Evolutionary conservation across 352 stramenopile species (phyloP), one percentile per base, ranked within the genome.

Genomic region (Pythium volutum): DNA sequence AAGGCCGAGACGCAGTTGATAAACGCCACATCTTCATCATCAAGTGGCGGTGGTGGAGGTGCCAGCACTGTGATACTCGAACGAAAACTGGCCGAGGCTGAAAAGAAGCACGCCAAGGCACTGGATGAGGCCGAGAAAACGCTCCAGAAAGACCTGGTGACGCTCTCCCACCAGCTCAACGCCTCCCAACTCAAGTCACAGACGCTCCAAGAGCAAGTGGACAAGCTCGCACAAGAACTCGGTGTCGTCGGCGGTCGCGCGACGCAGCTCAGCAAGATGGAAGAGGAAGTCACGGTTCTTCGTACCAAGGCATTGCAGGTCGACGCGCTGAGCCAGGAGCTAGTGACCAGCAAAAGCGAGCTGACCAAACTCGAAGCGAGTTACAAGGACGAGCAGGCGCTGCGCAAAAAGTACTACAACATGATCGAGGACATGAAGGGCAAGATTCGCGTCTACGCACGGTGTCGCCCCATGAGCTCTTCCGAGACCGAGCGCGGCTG

Each of bases 371-470:
- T 95, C 22, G 84, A 93, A 46, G 69, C 65, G 31, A 90, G 81
- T 59, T 96, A 96, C 70, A 83, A 79, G 22, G 87, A 96, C 55
- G 89, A 97, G 62, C 85, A 97, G 63, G 64, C 77, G 23, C 76
- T 98, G 57, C 85, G 91, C 22, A 97, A 97, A 76, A 98, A 97
- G 63, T 97, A 98, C 67, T 97, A 95, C 80, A 98, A 98, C 72
- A 87, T 88, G 77, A 97, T 98, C 67, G 93, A 98, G 64, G 92
- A 98, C 74, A 97, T 98, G 88, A 98, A 98, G 64, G 92, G 92
- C 33, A 98, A 97, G 71, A 98, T 98, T 69, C 84, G 92, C 31
- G 92, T 98, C 20, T 98, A 86, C 69, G 90, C 88, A 22, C 87
- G 92, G 16, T 97, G 89, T 65, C 86, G 91, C 6, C 93, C 93